Conservation (phyloP, 768 basidiomycete genomes). For the Podaxis carcinomalis region DNA sequence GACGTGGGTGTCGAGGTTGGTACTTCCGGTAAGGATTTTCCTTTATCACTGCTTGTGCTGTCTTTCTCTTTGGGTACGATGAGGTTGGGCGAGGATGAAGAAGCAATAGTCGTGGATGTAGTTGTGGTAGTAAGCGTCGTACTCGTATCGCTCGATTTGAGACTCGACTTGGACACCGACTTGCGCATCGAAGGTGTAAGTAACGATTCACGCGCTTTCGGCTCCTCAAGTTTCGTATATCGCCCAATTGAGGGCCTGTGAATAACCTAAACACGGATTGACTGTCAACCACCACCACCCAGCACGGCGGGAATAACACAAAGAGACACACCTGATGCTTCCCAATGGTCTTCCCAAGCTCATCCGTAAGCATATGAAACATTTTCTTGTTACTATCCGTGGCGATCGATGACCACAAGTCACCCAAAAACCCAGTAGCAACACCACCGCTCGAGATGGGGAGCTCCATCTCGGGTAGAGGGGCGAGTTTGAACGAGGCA, state of each 20-base stretch:
- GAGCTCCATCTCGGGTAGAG: conserved; percentile 64
- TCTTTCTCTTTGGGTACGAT: conserved; percentile 21
- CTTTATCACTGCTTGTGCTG: conserved; percentile 29
- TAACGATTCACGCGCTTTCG: conserved; percentile 83
- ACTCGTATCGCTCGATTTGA: conserved; percentile 19
- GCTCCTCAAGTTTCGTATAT: conserved; percentile 79
- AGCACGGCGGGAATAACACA: background rate
- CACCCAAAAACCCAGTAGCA: conserved; percentile 66
- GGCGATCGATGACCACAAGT: conserved; percentile 85
- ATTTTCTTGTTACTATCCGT: conserved; percentile 92
- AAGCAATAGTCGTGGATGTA: conserved; percentile 4
- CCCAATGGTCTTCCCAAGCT: conserved; percentile 91
- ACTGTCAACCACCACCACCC: background rate
- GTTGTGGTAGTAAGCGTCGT: background rate
- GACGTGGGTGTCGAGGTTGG: conserved; percentile 16
- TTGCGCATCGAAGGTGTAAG: conserved; percentile 67
- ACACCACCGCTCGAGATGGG: conserved; percentile 31
- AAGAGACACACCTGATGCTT: conserved; percentile 68
- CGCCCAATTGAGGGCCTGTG: conserved; percentile 85
- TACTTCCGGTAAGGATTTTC: conserved; percentile 24
- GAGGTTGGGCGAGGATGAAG: conserved; percentile 23
- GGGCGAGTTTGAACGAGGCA: conserved; percentile 78
- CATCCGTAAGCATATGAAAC: conserved; percentile 90
- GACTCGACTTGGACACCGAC: conserved; percentile 51
- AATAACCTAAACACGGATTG: conserved; percentile 40